phyloP scores from a whole-genome alignment of 768 basidiomycete species.

The Sarcodon sp. region DNA sequence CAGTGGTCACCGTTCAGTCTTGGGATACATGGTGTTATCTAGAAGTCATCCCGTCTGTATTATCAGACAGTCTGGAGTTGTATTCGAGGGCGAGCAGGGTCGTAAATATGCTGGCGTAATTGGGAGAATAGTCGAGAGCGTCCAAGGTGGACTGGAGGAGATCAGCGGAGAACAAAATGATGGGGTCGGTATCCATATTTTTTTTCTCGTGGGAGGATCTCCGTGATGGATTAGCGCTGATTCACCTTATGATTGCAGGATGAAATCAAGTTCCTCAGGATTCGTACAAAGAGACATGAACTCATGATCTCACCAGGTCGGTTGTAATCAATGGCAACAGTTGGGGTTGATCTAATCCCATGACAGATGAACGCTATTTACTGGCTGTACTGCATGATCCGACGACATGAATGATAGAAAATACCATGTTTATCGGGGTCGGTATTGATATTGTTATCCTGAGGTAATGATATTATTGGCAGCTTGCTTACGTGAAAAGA shows the following conservation, averaged over 20 bases:
- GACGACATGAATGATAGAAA: too few relatives aligned
- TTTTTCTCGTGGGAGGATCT: background rate
- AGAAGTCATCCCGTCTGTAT: constrained; percentile 63
- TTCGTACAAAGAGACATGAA: constrained; percentile 85
- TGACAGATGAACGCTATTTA: constrained; percentile 62
- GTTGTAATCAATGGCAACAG: constrained; percentile 10
- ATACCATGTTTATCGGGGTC: too few relatives aligned
- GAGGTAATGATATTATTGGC: too few relatives aligned
- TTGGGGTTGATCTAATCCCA: background rate
- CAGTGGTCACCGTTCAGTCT: constrained; percentile 72
- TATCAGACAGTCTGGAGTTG: constrained; percentile 72
- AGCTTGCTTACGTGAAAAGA: too few relatives aligned
- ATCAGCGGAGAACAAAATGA: constrained; percentile 52
- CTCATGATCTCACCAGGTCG: constrained; percentile 89
- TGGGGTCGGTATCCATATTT: constrained; percentile 30
- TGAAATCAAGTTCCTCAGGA: constrained; percentile 77
- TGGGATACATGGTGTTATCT: constrained; percentile 78
- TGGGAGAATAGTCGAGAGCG: constrained; percentile 64
- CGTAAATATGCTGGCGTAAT: constrained; percentile 62
- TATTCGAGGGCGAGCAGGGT: constrained; percentile 80
- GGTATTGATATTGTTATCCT: too few relatives aligned
- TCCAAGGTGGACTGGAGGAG: constrained; percentile 70
- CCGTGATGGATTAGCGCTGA: background rate
- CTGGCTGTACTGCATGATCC: constrained; percentile 81
- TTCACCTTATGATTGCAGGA: constrained; percentile 35